phyloP scores from a whole-genome alignment of 192 early-diverging fungal genomes.

The Phlyctochytrium arcticum region DNA sequence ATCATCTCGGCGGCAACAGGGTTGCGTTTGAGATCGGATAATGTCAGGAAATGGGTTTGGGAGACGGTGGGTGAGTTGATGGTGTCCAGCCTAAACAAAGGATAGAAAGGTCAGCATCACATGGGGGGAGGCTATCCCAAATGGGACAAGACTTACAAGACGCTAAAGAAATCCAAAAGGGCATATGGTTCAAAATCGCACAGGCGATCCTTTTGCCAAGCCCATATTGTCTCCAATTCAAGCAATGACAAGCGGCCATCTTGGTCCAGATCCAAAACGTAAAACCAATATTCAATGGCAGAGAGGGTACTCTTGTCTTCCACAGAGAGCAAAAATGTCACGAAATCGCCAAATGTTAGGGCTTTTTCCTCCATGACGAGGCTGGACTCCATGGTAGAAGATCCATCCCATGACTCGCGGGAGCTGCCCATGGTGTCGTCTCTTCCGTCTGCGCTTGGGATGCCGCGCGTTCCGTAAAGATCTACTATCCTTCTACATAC shows the following conservation, averaged over 20 bases:
- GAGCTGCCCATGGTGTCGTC: background rate
- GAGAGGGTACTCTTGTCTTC: conserved; percentile 70
- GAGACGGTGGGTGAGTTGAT: conserved; percentile 27
- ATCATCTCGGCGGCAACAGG: conserved; percentile 35
- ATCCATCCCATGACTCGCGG: too few species aligned
- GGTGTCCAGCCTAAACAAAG: conserved; percentile 31
- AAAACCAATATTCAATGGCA: conserved; percentile 82
- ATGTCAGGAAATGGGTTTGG: conserved; percentile 30
- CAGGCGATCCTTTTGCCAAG: conserved; percentile 74
- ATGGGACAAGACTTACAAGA: background rate
- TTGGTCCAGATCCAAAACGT: conserved; percentile 83
- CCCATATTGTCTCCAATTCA: conserved; percentile 81
- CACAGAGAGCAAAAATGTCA: conserved; percentile 76
- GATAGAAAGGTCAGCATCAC: too few species aligned
- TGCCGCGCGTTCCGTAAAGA: conserved; percentile 53
- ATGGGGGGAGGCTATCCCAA: too few species aligned
- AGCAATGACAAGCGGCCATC: conserved; percentile 81
- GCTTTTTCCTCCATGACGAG: conserved; percentile 60
- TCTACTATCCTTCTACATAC: conserved; percentile 65
- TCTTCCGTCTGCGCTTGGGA: background rate
- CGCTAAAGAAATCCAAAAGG: conserved; percentile 4
- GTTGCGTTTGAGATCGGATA: conserved; percentile 40
- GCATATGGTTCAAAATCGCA: conserved; percentile 11
- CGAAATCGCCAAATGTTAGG: conserved; percentile 55
- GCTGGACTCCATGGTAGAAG: conserved; percentile 16